Base-by-base conservation (phyloP, 2,329 filamentous ascomycete species). In the Sporothrix sp. region DNA sequence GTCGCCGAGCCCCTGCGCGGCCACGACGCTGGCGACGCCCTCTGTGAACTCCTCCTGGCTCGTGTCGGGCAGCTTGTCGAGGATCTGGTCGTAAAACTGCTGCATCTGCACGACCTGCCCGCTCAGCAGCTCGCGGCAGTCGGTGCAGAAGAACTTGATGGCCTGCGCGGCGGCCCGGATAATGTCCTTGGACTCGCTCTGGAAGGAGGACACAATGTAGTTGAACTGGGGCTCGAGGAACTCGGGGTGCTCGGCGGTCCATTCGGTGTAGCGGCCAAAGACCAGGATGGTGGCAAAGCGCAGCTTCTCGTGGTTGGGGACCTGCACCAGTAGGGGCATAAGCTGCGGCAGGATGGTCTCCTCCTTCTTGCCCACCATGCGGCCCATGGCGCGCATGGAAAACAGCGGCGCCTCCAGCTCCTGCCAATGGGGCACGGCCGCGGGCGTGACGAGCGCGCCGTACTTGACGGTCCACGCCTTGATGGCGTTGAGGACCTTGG, bases 251-350 rank as follows among this genome's bases (percentile, higher is more conserved):
- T 88, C 82, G 5, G 93, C 82, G 0, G 94, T 98, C 93, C 93
- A 98, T 66, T 97, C 91, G 0, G 94, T 98, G 64, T 98, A 98
- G 55, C 93, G 80, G 33, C 89, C 93, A 20, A 98, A 78, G 3
- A 94, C 90, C 89, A 98, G 96, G 61, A 97, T 95, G 6, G 91
- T 91, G 56, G 95, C 91, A 68, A 98, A 98, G 7, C 90, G 87
- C n/a, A 98, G 78, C 71, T 97, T 98, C 68, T 97, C 88, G 61
- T 98, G 93, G 61, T 87, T 84, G 0, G 93, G 93, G 54, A 98
- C 95, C 63, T 94, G 87, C 10, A 95, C 88, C 56, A 98, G 81
- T 51, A 98, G 74, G 16, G 90, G 90, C 70, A 98, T 95, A 14
- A 98, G 81, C 62, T 91, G 87, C 3, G 89, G 87, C 36, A 98